phyloP scores from a whole-genome alignment of 768 basidiomycete genomes.

The Hemileccinum impolitum region DNA sequence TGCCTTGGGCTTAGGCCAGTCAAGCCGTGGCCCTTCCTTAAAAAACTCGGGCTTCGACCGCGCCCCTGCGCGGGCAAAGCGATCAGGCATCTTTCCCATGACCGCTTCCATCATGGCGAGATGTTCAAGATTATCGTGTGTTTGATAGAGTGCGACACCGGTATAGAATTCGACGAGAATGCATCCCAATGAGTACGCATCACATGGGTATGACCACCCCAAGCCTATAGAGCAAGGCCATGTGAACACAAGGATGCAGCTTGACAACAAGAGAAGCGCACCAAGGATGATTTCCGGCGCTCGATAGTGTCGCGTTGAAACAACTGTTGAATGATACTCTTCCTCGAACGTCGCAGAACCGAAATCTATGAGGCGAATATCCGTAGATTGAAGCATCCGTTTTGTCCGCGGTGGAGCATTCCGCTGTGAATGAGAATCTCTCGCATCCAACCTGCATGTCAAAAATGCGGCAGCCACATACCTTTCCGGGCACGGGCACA shows the following conservation, averaged over 20 bases:
- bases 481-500: slow-evolving; percentile 66
- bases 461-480: slow-evolving; percentile 22
- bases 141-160: slow-evolving; percentile 97
- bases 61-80: slow-evolving; percentile 71
- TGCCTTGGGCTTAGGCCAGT: slow-evolving; percentile 89
- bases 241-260: slow-evolving; percentile 16
- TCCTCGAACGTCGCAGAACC: slow-evolving; percentile 97
- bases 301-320: slow-evolving; percentile 96
- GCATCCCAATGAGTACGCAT: slow-evolving; percentile 97
- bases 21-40: slow-evolving; percentile 78
- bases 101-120: slow-evolving; percentile 99
- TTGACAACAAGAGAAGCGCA: slow-evolving; percentile 36
- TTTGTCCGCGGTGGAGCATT: slow-evolving; percentile 65
- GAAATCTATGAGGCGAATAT: slow-evolving; percentile 96
- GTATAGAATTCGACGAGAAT: slow-evolving; percentile 99
- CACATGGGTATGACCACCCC: slow-evolving; percentile 98
- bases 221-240: slow-evolving; percentile 54
- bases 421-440: slow-evolving; percentile 42
- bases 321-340: slow-evolving; percentile 98
- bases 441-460: slow-evolving; percentile 1
- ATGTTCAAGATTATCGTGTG: slow-evolving; percentile 98
- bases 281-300: slow-evolving; percentile 99
- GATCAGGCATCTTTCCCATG: slow-evolving; percentile 95
- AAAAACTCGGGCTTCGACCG: slow-evolving; percentile 91
- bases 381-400: slow-evolving; percentile 79